phyloP scores from a whole-genome alignment of 1,139 yeast genomes.

The Debaryomyces udenii region DNA sequence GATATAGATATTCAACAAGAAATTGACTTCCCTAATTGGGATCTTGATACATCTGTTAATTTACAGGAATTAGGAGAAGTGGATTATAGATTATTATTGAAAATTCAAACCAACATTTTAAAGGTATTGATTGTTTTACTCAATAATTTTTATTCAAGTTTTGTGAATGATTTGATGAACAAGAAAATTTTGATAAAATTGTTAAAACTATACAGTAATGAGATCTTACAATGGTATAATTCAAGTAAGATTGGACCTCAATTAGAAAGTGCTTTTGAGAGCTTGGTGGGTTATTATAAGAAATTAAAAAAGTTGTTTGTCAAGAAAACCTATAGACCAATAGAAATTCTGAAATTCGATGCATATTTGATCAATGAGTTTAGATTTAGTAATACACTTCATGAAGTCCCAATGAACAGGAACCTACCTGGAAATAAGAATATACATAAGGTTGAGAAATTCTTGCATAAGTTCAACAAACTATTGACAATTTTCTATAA shows the following conservation, averaged over 20 bases:
- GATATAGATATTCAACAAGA: slow-evolving; percentile 11
- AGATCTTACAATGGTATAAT: slow-evolving; percentile 71
- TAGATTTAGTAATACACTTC: slow-evolving; percentile 43
- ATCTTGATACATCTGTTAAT: slow-evolving; percentile 38
- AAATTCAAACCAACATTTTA: slow-evolving; percentile 80
- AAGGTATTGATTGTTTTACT: slow-evolving; percentile 77
- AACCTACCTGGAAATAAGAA: slow-evolving; percentile 53
- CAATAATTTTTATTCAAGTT: slow-evolving; percentile 73
- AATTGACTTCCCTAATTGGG: slow-evolving; percentile 59
- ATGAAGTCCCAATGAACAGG: slow-evolving; percentile 52
- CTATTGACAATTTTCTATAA: slow-evolving; percentile 62
- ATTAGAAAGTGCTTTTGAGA: slow-evolving; percentile 49
- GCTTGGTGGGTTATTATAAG: slow-evolving; percentile 62
- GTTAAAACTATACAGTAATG: slow-evolving; percentile 69
- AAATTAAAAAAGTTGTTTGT: slow-evolving; percentile 73
- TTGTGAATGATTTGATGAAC: slow-evolving; percentile 67
- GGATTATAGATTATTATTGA: slow-evolving; percentile 59
- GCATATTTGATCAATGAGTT: slow-evolving; percentile 42
- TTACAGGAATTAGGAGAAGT: slow-evolving; percentile 46
- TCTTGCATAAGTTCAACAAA: slow-evolving; percentile 66
- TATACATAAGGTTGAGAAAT: slow-evolving; percentile 51
- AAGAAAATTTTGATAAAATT: slow-evolving; percentile 67
- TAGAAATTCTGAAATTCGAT: slow-evolving; percentile 43
- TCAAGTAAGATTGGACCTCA: slow-evolving; percentile 45
- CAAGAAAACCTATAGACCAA: slow-evolving; percentile 78